Evolutionary conservation across 2,329 filamentous ascomycete genomes (phyloP), one percentile per base, ranked within the genome.

Genomic region (Fusarium sp.): DNA sequence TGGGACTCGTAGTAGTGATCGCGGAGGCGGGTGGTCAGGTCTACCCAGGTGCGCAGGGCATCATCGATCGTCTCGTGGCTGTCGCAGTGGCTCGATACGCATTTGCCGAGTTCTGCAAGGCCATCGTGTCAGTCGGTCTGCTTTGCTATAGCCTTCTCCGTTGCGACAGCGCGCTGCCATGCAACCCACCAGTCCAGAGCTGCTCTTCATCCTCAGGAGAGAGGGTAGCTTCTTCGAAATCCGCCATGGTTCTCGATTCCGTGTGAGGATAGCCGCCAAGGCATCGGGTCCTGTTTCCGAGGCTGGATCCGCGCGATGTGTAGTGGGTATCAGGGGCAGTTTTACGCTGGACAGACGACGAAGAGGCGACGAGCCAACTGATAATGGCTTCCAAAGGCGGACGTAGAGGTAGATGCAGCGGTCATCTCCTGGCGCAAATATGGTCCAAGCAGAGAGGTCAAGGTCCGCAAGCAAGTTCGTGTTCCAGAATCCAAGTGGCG

Each of bases 11-110:
- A 87, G 78, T 92, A 93, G 72, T 91, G 89, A 78, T 92, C 91
- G 87, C 91, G 92, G 78, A 93, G 92, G 66, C 85, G 88, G 18
- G 92, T 90, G 37, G 93, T 92, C 73, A 98, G 88, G 70, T 90
- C 88, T 63, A 99, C 87, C 88, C 95, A 99, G 44, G 89, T 87
- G 73, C 96, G 93, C 72, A 99, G 86, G 66, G 92, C 89, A 80
- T 97, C 91, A 82, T 99, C 96, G 79, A 98, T 89, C 61, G 82
- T 79, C 76, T 89, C 87, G 81, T 89, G 83, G 65, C 80, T 84
- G 59, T 84, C 78, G 78, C 85, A 89, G 61, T 81, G 78, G 43
- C 78, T 79, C 31, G 82, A 80, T 15, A 89, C 80, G 60, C 85
- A 84, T 56, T 78, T 77, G 66, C 81, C 78, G 63, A 90, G 81